Evolutionary conservation across 192 early-diverging fungal genomes (phyloP).

Genomic region (Podila minutissima): DNA sequence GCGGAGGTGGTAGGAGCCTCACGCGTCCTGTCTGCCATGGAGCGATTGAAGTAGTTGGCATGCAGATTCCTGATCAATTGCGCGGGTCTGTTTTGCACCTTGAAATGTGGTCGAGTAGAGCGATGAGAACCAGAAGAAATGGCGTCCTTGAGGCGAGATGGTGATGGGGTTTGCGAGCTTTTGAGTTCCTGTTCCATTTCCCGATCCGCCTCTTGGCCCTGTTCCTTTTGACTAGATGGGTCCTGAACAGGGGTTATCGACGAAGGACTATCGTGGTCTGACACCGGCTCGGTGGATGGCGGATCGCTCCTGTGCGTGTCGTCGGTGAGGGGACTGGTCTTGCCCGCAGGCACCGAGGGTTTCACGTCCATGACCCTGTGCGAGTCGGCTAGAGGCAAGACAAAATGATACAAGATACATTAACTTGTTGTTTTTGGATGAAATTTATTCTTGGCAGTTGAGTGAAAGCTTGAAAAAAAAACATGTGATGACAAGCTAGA

Average conservation of each 20-base stretch:
- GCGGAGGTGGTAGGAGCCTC: background rate
- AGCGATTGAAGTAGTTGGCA: constrained; percentile 35
- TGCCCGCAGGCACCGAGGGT: background rate
- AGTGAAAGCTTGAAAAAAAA: too few relatives aligned
- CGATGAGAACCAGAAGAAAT: background rate
- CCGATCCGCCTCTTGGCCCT: too few relatives aligned
- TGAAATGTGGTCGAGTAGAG: constrained; percentile 10
- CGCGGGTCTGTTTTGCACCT: constrained; percentile 24
- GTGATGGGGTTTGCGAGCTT: too few relatives aligned
- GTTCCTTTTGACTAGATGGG: too few relatives aligned
- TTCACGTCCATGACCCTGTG: background rate
- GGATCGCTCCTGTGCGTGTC: background rate
- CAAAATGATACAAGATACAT: background rate
- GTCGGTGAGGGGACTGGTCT: background rate
- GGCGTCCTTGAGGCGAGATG: background rate
- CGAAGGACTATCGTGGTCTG: too few relatives aligned
- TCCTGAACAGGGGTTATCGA: too few relatives aligned
- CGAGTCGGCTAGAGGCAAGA: too few relatives aligned
- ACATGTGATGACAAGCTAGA: too few relatives aligned
- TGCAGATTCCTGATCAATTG: constrained; percentile 49
- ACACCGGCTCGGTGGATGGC: background rate
- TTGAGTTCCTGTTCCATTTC: too few relatives aligned
- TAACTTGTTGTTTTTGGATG: too few relatives aligned
- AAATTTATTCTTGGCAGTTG: too few relatives aligned
- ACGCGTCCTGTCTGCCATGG: background rate